Base-by-base conservation (phyloP, 164 flowering plant genomes). In the Sextonia rubra region DNA sequence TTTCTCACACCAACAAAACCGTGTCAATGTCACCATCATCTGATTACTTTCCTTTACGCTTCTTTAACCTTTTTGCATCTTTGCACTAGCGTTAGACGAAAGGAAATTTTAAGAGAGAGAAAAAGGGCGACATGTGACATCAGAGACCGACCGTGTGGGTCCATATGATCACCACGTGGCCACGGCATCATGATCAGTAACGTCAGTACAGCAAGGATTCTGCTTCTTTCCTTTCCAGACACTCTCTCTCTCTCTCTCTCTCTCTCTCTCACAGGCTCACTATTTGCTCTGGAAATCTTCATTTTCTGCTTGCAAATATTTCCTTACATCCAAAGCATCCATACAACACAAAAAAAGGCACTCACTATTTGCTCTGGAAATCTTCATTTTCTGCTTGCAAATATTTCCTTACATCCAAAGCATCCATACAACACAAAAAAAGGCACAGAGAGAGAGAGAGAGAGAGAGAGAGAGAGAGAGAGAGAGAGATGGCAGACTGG, bases 401-500 rank as follows among this genome's bases (percentile, higher is more conserved):
- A 52, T 32, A 52, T 52, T 11, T 18, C n/a, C 58, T 52, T 17
- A 14, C 58, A 14, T 52, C 3, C 12, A 23, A 20, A 48, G 8
- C 20, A 24, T 20, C 22, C 14, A 37, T 2, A 44, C 24, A 9
- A 8, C 9, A 18, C 24, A 66, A 3, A 32, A 12, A 67, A 3
- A 66, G n/a, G n/a, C n/a, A 56, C n/a, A 67, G 56, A 47, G 26
- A 22, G 56, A 47, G 55, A 67, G 56, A 67, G 26, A 44, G 56
- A 47, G 69, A 9, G 66, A 62, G 70, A 68, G 60, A 49, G 30
- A 24, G 60, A 48, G 58, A 68, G 60, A 68, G 30, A 47, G 60
- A 49, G 70, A 12, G 67, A 64, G 64, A 27, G 9, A 85, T 82
- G 89, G 89, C 84, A 37, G 93, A 85, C 68, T 86, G 90, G 89